Evolutionary conservation across 495 filamentous ascomycete species (phyloP).

Genomic region (Aspergillus haitiensis): DNA sequence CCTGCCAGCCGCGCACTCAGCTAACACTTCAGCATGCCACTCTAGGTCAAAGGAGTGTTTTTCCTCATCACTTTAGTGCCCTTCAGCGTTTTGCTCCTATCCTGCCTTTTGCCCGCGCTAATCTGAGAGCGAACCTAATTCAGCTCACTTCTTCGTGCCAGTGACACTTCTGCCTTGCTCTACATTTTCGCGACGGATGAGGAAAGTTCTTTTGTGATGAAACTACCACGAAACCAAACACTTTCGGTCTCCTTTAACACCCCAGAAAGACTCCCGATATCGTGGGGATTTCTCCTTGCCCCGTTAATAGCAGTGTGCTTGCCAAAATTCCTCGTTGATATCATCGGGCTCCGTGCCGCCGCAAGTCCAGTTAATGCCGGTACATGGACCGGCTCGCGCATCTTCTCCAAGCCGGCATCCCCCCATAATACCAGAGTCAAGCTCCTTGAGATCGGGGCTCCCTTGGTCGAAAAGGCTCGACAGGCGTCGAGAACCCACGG

Average conservation of each 20-base stretch:
- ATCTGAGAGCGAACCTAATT: no score
- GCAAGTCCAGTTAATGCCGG: conserved; percentile 24
- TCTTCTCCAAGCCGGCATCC: conserved; percentile 19
- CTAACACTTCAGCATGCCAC: no score
- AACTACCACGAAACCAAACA: conserved; percentile 2
- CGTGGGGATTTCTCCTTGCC: conserved; percentile 26
- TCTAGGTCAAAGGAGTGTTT: no score
- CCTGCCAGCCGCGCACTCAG: no score
- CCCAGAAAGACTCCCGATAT: conserved; percentile 28
- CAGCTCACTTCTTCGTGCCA: no score
- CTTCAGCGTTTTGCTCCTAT: no score
- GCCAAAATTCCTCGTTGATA: conserved; percentile 16
- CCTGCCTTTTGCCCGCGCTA: no score
- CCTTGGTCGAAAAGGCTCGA: conserved; percentile 19
- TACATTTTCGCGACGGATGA: no score
- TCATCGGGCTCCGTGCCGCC: conserved; percentile 24
- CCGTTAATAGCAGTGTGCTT: conserved; percentile 22
- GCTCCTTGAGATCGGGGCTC: conserved; percentile 25
- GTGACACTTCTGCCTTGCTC: no score
- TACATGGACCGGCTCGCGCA: conserved; percentile 27
- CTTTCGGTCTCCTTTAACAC: conserved; percentile 27
- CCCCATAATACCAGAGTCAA: conserved; percentile 14
- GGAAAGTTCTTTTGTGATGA: conserved; percentile 12
- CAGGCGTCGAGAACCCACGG: conserved; percentile 19
- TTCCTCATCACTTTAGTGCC: no score